Percentiles rank a stretch among this genome's conserved stretches.
These are phyloP conservation scores for Globisporangium irregulare DNA, from an alignment of 352 stramenopile species.

Conservation along the genomic window DNA sequence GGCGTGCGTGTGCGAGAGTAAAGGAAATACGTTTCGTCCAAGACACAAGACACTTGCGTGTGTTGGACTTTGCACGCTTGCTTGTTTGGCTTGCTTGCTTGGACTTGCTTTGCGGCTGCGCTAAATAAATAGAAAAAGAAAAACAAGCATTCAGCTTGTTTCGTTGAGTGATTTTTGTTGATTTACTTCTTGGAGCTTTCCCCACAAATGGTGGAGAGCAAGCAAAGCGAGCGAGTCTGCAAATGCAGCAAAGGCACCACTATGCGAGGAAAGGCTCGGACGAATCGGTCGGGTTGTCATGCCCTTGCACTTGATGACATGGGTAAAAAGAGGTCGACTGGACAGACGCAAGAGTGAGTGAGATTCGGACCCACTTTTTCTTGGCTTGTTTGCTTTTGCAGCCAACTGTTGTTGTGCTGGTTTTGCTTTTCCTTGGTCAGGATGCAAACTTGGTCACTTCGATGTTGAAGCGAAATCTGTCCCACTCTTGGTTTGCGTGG, in stretches of 20 bases:
- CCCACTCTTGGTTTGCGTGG: neutral
- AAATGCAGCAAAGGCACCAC: neutral
- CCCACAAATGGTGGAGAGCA: neutral
- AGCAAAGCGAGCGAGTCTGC: neutral
- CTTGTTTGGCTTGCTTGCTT: neutral
- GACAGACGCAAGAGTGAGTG: neutral
- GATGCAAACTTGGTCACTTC: neutral
- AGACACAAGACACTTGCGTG: neutral
- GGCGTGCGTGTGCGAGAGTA: neutral
- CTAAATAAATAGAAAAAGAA: constrained; percentile 2
- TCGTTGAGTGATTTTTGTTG: constrained; percentile 1
- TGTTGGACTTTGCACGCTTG: neutral
- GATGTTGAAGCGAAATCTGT: neutral
- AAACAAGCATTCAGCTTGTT: constrained; percentile 3
- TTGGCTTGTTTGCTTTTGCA: neutral
- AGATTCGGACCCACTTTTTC: neutral
- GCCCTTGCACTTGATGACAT: constrained; percentile 1
- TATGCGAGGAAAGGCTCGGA: neutral
- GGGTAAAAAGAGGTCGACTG: neutral
- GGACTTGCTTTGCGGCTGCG: neutral
- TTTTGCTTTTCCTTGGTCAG: neutral
- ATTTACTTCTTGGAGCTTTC: neutral
- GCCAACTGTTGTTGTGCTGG: neutral
- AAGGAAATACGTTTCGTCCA: neutral
- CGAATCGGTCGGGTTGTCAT: constrained; percentile 3